A percentile compares a stretch with the other conserved stretches of the same genome.
phyloP scores from a whole-genome alignment of 2,329 filamentous ascomycete species.

The Chaetothyriales sp. region DNA sequence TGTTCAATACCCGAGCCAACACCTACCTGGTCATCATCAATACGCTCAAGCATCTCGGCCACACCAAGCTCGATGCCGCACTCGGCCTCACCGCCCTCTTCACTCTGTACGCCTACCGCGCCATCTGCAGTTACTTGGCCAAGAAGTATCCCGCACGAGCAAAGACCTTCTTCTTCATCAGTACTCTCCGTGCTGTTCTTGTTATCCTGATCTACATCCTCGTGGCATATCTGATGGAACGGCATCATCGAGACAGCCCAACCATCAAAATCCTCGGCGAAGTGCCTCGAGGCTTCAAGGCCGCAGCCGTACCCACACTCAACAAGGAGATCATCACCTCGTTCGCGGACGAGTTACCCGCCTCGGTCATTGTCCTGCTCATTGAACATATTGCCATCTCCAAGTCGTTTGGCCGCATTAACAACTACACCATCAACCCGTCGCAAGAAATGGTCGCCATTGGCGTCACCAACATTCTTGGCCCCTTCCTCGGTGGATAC shows the following conservation, averaged over 20 bases:
- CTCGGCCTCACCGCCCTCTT: slow-evolving; percentile 72
- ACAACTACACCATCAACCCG: slow-evolving; percentile 90
- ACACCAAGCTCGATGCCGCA: slow-evolving; percentile 60
- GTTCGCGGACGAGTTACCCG: slow-evolving; percentile 61
- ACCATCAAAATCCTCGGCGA: slow-evolving; percentile 57
- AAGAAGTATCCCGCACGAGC: slow-evolving; percentile 53
- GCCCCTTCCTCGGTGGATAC: slow-evolving; percentile 82
- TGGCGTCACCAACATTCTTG: slow-evolving; percentile 75
- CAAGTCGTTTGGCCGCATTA: slow-evolving; percentile 89
- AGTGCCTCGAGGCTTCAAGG: slow-evolving; percentile 75
- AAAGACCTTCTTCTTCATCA: slow-evolving; percentile 77
- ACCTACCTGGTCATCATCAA: slow-evolving; percentile 77
- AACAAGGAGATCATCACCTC: slow-evolving; percentile 49
- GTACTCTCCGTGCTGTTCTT: slow-evolving; percentile 77
- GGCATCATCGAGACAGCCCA: slow-evolving; percentile 46
- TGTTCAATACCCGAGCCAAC: slow-evolving; percentile 57
- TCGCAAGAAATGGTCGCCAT: slow-evolving; percentile 95
- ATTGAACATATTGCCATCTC: slow-evolving; percentile 96
- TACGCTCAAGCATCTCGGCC: slow-evolving; percentile 55
- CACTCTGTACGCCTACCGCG: slow-evolving; percentile 63
- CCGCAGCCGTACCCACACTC: slow-evolving; percentile 58
- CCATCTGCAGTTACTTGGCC: slow-evolving; percentile 46
- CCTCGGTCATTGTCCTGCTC: slow-evolving; percentile 79
- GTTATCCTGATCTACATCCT: slow-evolving; percentile 84
- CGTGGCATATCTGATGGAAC: slow-evolving; percentile 75